These are phyloP conservation scores for Nicotiana rustica DNA, from an alignment of 305 asterid species.

Conservation along the genomic window DNA sequence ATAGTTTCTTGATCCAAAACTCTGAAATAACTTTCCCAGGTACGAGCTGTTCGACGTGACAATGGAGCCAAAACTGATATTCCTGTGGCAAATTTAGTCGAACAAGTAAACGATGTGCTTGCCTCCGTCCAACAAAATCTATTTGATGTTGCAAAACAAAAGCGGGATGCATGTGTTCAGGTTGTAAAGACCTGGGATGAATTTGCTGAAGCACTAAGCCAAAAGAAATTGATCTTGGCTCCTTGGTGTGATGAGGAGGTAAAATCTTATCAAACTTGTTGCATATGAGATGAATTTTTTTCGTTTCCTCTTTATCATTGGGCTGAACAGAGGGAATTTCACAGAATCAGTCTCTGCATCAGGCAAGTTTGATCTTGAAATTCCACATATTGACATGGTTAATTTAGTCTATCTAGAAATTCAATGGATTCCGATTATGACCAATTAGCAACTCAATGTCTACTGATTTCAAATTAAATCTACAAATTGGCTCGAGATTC, in stretches of 20 bases:
- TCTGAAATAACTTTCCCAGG: slow-evolving; percentile 49
- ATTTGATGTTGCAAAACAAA: slow-evolving; percentile 72
- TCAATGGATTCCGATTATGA: background rate
- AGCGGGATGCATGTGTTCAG: slow-evolving; percentile 78
- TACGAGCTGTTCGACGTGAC: slow-evolving; percentile 89
- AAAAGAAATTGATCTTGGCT: slow-evolving; percentile 83
- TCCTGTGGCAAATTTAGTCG: slow-evolving; percentile 67
- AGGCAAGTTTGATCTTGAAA: slow-evolving; percentile 23
- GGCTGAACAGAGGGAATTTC: background rate
- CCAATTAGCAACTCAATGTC: background rate
- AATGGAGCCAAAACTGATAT: slow-evolving; percentile 68
- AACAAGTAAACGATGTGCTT: slow-evolving; percentile 59
- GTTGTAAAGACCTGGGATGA: slow-evolving; percentile 77
- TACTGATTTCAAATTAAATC: background rate
- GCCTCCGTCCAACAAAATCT: slow-evolving; percentile 66
- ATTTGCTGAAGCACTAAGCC: slow-evolving; percentile 67
- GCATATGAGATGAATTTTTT: background rate
- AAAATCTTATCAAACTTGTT: slow-evolving; percentile 22
- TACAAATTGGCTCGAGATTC: background rate
- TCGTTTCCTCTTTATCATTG: background rate
- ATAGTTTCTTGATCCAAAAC: background rate
- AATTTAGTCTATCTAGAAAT: background rate
- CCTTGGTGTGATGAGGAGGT: slow-evolving; percentile 98
- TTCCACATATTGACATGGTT: background rate
- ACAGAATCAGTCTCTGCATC: too few relatives aligned